Percentiles rank a stretch among this genome's conserved stretches.
These are phyloP conservation scores for Fusarium concolor DNA, from an alignment of 2,329 filamentous ascomycete species.

Conservation along the genomic window DNA sequence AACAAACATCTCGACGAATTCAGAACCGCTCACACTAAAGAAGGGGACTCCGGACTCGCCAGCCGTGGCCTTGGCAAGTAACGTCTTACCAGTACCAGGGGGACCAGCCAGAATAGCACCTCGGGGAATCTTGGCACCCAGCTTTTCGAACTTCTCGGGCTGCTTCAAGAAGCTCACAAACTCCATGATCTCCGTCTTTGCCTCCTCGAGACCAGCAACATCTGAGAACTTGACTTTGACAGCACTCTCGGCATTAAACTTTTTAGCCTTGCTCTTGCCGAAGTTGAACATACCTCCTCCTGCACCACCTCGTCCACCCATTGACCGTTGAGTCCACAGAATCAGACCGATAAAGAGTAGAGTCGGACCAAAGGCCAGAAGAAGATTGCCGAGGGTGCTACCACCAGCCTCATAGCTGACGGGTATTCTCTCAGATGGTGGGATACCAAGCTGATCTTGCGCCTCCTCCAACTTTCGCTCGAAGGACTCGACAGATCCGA, in stretches of 20 bases:
- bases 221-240: constrained; percentile 98
- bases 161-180: constrained; percentile 98
- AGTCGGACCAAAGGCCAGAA: constrained; percentile 86
- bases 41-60: constrained; percentile 97
- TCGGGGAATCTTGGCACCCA: constrained; percentile 97
- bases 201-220: constrained; percentile 97
- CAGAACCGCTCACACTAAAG: constrained; percentile 97
- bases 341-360: constrained; percentile 86
- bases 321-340: constrained; percentile 81
- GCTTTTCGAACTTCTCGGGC: constrained; percentile 89
- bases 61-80: constrained; percentile 96
- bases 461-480: constrained; percentile 89
- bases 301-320: constrained; percentile 71
- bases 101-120: constrained; percentile 98
- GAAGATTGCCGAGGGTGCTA: constrained; percentile 76
- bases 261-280: constrained; percentile 93
- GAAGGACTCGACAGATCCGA: constrained; percentile 93
- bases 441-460: constrained; percentile 88
- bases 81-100: constrained; percentile 96
- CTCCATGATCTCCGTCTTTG: constrained; percentile 98
- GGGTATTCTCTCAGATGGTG: constrained; percentile 87
- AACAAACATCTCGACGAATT: constrained; percentile 99
- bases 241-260: constrained; percentile 96
- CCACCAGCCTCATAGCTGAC: constrained; percentile 87
- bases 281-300: constrained; percentile 92